Base-by-base conservation (phyloP, 2,329 filamentous ascomycete genomes). In the Fusarium nematophilum region DNA sequence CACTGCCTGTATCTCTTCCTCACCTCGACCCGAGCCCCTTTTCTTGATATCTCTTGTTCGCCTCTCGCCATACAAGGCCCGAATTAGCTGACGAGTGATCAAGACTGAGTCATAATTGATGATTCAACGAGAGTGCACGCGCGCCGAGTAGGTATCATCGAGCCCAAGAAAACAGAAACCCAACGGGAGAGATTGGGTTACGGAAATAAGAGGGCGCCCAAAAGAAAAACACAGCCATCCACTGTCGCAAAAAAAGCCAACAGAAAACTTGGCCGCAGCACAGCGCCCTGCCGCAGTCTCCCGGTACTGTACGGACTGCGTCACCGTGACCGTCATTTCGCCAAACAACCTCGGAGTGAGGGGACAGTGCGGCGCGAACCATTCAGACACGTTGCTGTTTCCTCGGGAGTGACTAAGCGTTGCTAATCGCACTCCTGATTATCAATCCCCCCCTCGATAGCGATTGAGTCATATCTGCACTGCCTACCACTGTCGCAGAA, bases 291-390 rank as follows among this genome's bases (percentile, higher is more conserved):
- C 54, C 57, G 62, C 62, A 58, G 57, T 52, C 59, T 60, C 58
- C 53, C 51, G 37, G 61, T 46, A 51, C 58, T 54, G 52, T 56
- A 47, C 44, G 54, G 48, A 61, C 60, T 68, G 63, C 65, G 65
- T 67, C 65, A 68, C 65, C 58, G 56, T 67, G 57, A 57, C 48
- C 47, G 52, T 68, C 63, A 67, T 64, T 62, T 55, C 62, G 63
- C 58, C 59, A 57, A 57, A 57, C 37, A 55, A 51, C 42, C 15
- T 46, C 29, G 43, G 46, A 38, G 39, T 26, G 53, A 59, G 23
- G 14, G 26, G 50, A 65, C 64, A 66, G 66, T 69, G 66, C 59
- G 59, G 38, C 42, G 37, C 45, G 38, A 40, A 53, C 25, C 21
- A 6, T 7, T 31, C 17, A 14, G 30, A 53, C 59, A 69, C 67